Evolutionary conservation across 257 asterid genomes (phyloP).

Genomic region (Nicotiana tabacum): DNA sequence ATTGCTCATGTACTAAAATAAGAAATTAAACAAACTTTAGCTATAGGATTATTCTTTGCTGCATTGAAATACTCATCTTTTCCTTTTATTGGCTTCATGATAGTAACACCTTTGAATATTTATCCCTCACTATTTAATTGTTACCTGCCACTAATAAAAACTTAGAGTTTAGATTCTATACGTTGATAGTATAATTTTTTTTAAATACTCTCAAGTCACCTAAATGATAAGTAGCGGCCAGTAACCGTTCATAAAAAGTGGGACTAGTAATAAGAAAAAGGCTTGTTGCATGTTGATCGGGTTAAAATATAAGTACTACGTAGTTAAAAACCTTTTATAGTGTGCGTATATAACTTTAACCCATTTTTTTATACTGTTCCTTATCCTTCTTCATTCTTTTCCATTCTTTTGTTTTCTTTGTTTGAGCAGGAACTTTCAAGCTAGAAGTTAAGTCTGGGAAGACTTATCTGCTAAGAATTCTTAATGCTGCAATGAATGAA

Average conservation of each 20-base stretch:
- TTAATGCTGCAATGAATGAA: conserved; percentile 52
- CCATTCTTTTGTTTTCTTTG: neutral
- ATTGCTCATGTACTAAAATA: neutral
- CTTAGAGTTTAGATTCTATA: too few relatives aligned
- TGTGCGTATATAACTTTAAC: neutral
- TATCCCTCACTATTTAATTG: neutral
- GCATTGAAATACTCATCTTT: neutral
- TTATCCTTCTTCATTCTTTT: neutral
- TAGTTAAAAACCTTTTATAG: too few relatives aligned
- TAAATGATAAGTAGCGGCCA: neutral
- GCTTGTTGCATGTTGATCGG: neutral
- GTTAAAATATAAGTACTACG: too few relatives aligned
- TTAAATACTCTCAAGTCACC: neutral
- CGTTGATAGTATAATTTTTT: too few relatives aligned
- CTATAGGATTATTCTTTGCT: neutral
- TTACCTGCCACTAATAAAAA: too few relatives aligned
- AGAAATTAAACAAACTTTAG: neutral
- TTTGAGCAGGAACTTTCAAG: conserved; percentile 25
- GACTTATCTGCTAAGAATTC: conserved; percentile 44
- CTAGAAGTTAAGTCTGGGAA: conserved; percentile 29
- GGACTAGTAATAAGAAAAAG: neutral
- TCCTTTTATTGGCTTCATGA: neutral
- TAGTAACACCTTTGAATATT: neutral
- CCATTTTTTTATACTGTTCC: neutral
- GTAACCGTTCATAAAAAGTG: neutral